Evolutionary conservation across 352 stramenopile genomes (phyloP).

Genomic region (Phytophthora pistaciae): DNA sequence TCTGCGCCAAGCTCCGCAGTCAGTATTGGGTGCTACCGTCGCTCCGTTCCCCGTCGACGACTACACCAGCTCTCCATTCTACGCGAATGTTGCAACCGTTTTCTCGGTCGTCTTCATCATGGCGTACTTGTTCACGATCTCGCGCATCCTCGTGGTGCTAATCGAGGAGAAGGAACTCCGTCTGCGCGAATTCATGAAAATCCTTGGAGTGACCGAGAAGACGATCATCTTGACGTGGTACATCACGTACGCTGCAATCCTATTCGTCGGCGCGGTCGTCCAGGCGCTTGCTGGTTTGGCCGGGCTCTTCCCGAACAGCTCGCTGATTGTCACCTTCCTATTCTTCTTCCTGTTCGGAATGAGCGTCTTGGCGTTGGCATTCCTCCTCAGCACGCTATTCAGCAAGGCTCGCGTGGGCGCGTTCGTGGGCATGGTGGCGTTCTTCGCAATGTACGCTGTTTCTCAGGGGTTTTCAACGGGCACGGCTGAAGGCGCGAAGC

Average conservation of each 20-base stretch:
- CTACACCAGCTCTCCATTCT: constrained; percentile 64
- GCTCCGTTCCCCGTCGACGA: constrained; percentile 50
- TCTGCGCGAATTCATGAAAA: constrained; percentile 91
- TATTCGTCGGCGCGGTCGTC: constrained; percentile 69
- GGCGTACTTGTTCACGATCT: constrained; percentile 90
- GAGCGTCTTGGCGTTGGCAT: constrained; percentile 48
- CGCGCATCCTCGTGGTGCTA: constrained; percentile 79
- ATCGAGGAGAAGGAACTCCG: constrained; percentile 92
- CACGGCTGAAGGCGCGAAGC: not conserved
- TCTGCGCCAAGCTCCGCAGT: constrained; percentile 53
- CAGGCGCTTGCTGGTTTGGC: constrained; percentile 53
- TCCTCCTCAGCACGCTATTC: constrained; percentile 82
- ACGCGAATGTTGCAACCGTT: constrained; percentile 50
- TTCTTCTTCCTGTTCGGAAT: constrained; percentile 80
- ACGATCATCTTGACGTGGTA: constrained; percentile 78
- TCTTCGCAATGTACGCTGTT: constrained; percentile 88
- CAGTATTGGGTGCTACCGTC: constrained; percentile 35
- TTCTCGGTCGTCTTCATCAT: constrained; percentile 92
- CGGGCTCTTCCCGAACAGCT: constrained; percentile 54
- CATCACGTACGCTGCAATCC: constrained; percentile 89
- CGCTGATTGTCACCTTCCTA: constrained; percentile 70
- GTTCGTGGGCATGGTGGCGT: constrained; percentile 80
- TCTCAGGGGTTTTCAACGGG: constrained; percentile 37
- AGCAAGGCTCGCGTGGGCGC: constrained; percentile 57
- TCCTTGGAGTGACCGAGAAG: constrained; percentile 88